Evolutionary conservation across 805 yeast species (phyloP).

Genomic region (Limtongozyma cylindracea): DNA sequence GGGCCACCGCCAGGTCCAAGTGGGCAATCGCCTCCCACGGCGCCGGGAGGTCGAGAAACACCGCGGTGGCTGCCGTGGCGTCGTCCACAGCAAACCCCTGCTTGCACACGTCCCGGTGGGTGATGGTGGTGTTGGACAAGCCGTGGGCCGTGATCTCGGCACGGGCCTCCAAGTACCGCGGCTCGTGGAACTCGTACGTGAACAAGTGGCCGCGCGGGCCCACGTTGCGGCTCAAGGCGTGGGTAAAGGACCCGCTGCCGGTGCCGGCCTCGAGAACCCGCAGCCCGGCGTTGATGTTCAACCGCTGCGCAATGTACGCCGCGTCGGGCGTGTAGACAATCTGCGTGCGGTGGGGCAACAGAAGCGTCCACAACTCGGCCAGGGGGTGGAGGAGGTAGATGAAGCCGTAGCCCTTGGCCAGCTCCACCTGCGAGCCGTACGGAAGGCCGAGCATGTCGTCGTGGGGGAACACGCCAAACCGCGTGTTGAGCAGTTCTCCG

Average conservation of each 20-base stretch:
- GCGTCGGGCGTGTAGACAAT: constrained; percentile 94
- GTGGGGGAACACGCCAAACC: constrained; percentile 83
- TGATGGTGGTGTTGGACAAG: constrained; percentile 32
- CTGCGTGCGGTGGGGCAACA: constrained; percentile 92
- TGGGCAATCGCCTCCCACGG: constrained; percentile 93
- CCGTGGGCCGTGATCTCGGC: constrained; percentile 57
- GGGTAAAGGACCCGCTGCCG: constrained; percentile 91
- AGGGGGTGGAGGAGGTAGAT: constrained; percentile 77
- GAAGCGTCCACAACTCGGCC: constrained; percentile 90
- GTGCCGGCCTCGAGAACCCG: constrained; percentile 93
- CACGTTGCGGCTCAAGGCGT: constrained; percentile 68
- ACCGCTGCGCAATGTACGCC: constrained; percentile 65
- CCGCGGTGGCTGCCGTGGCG: constrained; percentile 34
- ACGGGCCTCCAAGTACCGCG: constrained; percentile 56
- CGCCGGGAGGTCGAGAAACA: constrained; percentile 82
- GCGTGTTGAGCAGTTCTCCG: constrained; percentile 48
- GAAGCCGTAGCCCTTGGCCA: constrained; percentile 57
- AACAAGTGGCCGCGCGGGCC: constrained; percentile 34
- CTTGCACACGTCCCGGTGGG: constrained; percentile 83
- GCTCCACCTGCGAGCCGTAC: constrained; percentile 70
- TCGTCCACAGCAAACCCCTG: constrained; percentile 45
- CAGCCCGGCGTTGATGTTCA: constrained; percentile 49
- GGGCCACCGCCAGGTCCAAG: constrained; percentile 29
- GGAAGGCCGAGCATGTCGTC: constrained; percentile 52
- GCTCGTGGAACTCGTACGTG: constrained; percentile 82